Conservation (phyloP, 306 rosid species). For the Vachellia pachyceras region DNA sequence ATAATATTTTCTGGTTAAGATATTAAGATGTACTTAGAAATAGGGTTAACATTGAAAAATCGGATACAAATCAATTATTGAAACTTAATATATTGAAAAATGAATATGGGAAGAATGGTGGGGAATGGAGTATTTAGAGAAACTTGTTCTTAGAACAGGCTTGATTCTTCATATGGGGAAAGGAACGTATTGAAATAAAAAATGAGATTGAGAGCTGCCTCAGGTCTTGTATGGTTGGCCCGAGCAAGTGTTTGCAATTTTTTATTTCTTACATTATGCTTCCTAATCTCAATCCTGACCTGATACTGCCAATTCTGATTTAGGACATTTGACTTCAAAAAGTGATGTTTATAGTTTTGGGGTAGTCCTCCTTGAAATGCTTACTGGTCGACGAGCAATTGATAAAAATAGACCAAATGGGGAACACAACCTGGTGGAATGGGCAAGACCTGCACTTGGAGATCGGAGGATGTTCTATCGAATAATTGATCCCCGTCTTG, state of each 20-base stretch:
- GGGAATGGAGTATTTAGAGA: not conserved
- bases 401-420: constrained; percentile 94
- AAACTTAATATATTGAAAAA: not conserved
- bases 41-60: not conserved
- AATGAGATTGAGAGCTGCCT: constrained; percentile 9
- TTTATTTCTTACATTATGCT: constrained; percentile 1
- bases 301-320: constrained; percentile 33
- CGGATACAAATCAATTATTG: not conserved
- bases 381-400: constrained; percentile 88
- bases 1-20: not conserved
- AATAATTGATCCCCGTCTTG: constrained; percentile 87
- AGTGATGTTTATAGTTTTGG: constrained; percentile 98
- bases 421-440: constrained; percentile 91
- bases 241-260: constrained; percentile 5
- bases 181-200: constrained; percentile 17
- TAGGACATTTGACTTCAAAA: constrained; percentile 92
- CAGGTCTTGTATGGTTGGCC: constrained; percentile 1
- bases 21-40: not conserved
- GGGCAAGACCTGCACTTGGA: constrained; percentile 84
- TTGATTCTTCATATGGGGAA: constrained; percentile 5
- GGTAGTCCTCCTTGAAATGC: constrained; percentile 91
- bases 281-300: constrained; percentile 16
- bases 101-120: not conserved
- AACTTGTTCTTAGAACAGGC: not conserved
- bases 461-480: constrained; percentile 77